Evolutionary conservation across 2,329 filamentous ascomycete species (phyloP).

Genomic region (Cercospora brassicicola): DNA sequence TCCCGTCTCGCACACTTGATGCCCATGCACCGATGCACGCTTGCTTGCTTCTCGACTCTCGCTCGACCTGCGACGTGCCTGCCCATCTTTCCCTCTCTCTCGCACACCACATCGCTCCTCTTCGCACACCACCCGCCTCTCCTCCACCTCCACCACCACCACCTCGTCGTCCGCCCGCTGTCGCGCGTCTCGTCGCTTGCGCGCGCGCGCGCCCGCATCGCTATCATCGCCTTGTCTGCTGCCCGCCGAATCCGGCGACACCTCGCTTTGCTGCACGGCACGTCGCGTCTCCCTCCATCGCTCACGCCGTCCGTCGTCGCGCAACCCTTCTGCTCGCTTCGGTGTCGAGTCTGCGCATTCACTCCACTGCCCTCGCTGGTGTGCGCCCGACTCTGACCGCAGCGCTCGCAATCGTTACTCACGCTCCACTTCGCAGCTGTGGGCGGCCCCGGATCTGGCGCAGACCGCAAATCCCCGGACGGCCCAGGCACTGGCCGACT

Average conservation of each 20-base stretch:
- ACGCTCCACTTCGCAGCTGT: neutral
- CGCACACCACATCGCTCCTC: neutral
- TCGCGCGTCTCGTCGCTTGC: slow-evolving; percentile 9
- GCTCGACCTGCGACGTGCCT: neutral
- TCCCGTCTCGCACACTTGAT: neutral
- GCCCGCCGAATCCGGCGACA: slow-evolving; percentile 14
- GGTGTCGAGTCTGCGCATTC: neutral
- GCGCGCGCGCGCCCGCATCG: neutral
- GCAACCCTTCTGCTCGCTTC: neutral
- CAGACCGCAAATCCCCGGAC: neutral
- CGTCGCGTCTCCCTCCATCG: slow-evolving; percentile 1
- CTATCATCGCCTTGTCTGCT: neutral
- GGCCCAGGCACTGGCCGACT: slow-evolving; percentile 2
- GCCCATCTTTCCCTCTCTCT: neutral
- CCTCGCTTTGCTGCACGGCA: slow-evolving; percentile 8
- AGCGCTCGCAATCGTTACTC: neutral
- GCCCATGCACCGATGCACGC: neutral
- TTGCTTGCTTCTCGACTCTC: slow-evolving; percentile 1
- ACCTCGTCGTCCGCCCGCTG: neutral
- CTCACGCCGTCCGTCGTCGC: neutral
- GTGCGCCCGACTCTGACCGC: neutral
- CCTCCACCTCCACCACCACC: slow-evolving; percentile 1
- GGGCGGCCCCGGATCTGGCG: neutral
- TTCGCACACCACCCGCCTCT: neutral
- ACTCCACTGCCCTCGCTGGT: neutral